Base-by-base conservation (phyloP, 805 yeast genomes). In the Suhomyces tanzawaensis region DNA sequence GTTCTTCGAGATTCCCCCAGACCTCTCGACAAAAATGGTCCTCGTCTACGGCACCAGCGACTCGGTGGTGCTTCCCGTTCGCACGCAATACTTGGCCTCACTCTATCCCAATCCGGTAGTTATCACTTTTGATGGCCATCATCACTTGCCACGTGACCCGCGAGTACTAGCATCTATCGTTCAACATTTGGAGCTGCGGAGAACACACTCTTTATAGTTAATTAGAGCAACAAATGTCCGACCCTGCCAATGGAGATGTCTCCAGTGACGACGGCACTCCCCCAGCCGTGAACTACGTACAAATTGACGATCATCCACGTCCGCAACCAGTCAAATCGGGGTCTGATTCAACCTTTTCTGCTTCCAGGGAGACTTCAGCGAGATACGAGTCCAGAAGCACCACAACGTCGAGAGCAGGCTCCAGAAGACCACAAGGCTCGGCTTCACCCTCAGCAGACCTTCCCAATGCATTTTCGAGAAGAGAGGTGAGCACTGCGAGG, bases 91-190 rank as follows among this genome's bases (percentile, higher is more conserved):
- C 36, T 52, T 66, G 28, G 47, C 52, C 16, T 34, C 45, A 3
- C 36, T 54, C 4, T 64, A 48, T 34, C 35, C 44, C 7, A 17
- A 26, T 6, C 49, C 51, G 8, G 44, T 34, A 14, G 42, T 39
- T 6, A 51, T 58, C 25, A 45, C 38, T 29, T 68, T 64, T 36
- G 67, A 60, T 6, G 72, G 71, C 2, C 69, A 66, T 4, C 74
- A 68, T 46, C 16, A 16, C 17, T 16, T 24, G 15, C 36, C 36
- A 9, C 18, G 14, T 5, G 30, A 25, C 15, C 28, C 21, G 27
- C 25, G 9, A 22, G 16, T n/a, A 17, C 19, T 32, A 19, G 13
- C 22, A 16, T 21, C 35, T 14, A 21, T 32, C 14, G 28, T 60
- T 48, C 44, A 32, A 22, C 11, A 11, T 21, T 7, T 21, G 11